Evolutionary conservation across 106 monocot genomes (phyloP), one percentile per base, ranked within the genome.

Genomic region (Dioscorea dumetorum): DNA sequence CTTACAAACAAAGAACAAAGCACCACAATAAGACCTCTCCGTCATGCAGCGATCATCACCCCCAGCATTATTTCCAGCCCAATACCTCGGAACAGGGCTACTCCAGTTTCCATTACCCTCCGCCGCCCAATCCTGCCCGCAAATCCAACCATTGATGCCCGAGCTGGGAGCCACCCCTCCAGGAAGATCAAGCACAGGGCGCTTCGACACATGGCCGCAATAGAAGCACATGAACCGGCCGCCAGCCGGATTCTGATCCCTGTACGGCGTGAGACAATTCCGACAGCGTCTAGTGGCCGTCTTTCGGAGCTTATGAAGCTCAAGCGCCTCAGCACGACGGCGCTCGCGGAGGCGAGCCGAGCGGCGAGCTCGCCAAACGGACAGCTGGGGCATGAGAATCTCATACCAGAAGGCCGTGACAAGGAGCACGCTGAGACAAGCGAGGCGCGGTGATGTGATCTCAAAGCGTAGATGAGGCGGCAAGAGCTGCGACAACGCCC

Each of bases 201-300:
- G 67, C 34, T 79, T 86, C 14, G 86, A 86, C 14, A 90, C 48
- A 57, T 90, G 90, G 32, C 90, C 90, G n/a, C 90, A 90, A 32
- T 75, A 83, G 5, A 77, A 78, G 72, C 90, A 90, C 90, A 90
- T 90, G 70, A 90, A 90, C 58, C 78, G 73, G 21, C 86, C 90
- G 0, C 78, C 83, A 0, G 74, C 61, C 0, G 90, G 90, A 28
- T 86, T 90, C 70, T 90, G 90, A 50, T 86, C 83, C 2, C 86
- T 53, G 72, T 90, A 90, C 1, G 86, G 78, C 0, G 80, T 78
- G 69, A 73, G 73, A 70, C 90, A 90, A 63, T 90, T 90, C 33
- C 90, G 77, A 68, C 90, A 90, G 24, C 83, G 65, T 3, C 90
- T 61, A 3, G 83, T 83, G 22, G 90, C 90, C 0, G 85, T 74